Evolutionary conservation across 495 filamentous ascomycete species (phyloP), one percentile per base, ranked within the genome.

Genomic region (Symbiotaphrina buchneri): DNA sequence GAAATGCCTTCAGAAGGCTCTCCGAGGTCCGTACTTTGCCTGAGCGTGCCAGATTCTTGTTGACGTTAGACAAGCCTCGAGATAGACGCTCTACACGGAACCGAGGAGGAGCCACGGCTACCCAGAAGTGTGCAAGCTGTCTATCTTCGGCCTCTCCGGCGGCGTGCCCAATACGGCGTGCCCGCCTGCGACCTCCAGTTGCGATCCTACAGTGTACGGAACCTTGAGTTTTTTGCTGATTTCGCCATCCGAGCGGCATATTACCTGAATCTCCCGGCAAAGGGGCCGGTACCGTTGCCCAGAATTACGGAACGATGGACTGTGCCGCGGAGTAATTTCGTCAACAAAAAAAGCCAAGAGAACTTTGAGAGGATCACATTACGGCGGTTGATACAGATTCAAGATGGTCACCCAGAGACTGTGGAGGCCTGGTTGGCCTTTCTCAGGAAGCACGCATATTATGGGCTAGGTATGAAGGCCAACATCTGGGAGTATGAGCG

Each of bases 381-480:
- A 36, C 67, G 87, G 31, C 59, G 87, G 16, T 47, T 94, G 39
- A 81, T 97, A 30, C 83, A 93, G 56, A 83, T 97, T 47, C 72
- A 80, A 43, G 87, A 95, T 51, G 90, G 83, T 5, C 62, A 92
- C 49, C 71, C 81, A 8, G 80, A 93, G 51, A 68, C 65, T 3
- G 82, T 97, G 21, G 71, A 87, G 50, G 44, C 76, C 16, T 97
- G 87, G 87, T 52, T 97, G 27, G 84, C 79, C 8, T 95, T 87
- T 39, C 47, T 97, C 39, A 67, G 70, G 48, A 91, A 87, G 53
- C 71, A 92, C 45, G 71, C 75, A 10, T 93, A 85, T 47, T 78
- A 90, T 46, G 87, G 90, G 6, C 71, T 95, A 17, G 87, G 87
- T 44, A 92, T 97, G 84, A 97, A 97, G 61, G 85, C 90, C 16